Evolutionary conservation across 2,329 filamentous ascomycete species (phyloP), one percentile per base, ranked within the genome.

Genomic region (Bipolaris oryzae): DNA sequence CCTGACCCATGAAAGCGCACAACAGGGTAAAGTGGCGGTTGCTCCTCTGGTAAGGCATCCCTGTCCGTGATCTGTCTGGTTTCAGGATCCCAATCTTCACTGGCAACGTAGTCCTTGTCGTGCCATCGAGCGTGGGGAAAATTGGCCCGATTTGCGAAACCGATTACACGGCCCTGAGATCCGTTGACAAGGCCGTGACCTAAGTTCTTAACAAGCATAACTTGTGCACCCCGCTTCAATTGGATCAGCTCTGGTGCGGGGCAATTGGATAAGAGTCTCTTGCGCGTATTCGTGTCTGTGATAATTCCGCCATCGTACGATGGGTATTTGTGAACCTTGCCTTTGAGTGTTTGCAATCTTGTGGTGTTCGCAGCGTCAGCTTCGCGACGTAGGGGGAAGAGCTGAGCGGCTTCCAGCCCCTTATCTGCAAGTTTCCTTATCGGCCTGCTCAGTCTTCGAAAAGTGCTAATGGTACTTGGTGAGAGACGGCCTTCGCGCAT

Each of bases 181-280:
- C 95, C 95, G 71, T 99, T 99, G 64, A 98, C 95, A 0, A 99
- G 83, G 0, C 86, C 88, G 37, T 96, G 92, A 70, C 99, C 95
- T 78, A 98, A 88, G 68, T 99, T 99, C 77, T 99, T 99, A 82
- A 99, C 96, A 15, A 99, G 81, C 95, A 99, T 99, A 43, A 99
- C 96, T 73, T 99, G 96, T 0, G 95, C 91, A 10, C 92, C 91
- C 61, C 94, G 89, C 76, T 97, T 98, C 25, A 99, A 79, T 31
- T 90, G 86, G 18, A 99, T 85, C 0, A 77, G 72, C 66, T 89
- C 89, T 0, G 94, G 93, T 0, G 94, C 93, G 90, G 99, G 97
- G 86, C 96, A 96, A 71, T 94, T 96, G 4, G 84, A 77, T 5
- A 99, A 80, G 0, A 98, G 77, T 71, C 87, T 93, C 43, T 96